phyloP scores from a whole-genome alignment of 495 filamentous ascomycete genomes.

The Ramalina intermedia region DNA sequence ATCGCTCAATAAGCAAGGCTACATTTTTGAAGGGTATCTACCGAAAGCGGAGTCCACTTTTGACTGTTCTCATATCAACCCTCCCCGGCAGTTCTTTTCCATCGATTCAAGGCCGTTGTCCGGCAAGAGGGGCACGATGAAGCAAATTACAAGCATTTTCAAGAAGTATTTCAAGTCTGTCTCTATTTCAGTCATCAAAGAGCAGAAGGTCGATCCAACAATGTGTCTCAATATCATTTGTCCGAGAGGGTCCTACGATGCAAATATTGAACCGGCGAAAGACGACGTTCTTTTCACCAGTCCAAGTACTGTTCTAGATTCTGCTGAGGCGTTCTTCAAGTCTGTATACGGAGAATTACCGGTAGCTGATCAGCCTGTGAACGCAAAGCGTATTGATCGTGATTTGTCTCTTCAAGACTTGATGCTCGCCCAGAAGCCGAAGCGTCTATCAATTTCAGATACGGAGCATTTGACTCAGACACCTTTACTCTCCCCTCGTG shows the following conservation, averaged over 20 bases:
- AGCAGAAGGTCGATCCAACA: constrained; percentile 46
- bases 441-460: too few species aligned
- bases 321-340: constrained; percentile 41
- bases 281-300: constrained; percentile 74
- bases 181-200: constrained; percentile 12
- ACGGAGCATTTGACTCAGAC: not conserved
- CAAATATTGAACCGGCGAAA: constrained; percentile 82
- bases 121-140: constrained; percentile 43
- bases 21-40: not conserved
- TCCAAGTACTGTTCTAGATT: constrained; percentile 32
- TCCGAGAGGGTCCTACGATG: constrained; percentile 59
- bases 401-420: constrained; percentile 4
- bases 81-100: constrained; percentile 51
- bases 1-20: constrained; percentile 17
- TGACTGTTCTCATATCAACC: constrained; percentile 39
- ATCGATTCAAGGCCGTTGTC: constrained; percentile 69
- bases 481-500: not conserved
- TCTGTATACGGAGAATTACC: constrained; percentile 36
- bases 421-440: constrained; percentile 16
- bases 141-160: constrained; percentile 48
- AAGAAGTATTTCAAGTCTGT: constrained; percentile 38
- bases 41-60: constrained; percentile 1
- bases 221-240: constrained; percentile 61
- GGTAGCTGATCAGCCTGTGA: not conserved
- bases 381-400: not conserved